These are phyloP conservation scores for Nicotiana noctiflora DNA, from an alignment of 257 asterid species.

Conservation along the genomic window DNA sequence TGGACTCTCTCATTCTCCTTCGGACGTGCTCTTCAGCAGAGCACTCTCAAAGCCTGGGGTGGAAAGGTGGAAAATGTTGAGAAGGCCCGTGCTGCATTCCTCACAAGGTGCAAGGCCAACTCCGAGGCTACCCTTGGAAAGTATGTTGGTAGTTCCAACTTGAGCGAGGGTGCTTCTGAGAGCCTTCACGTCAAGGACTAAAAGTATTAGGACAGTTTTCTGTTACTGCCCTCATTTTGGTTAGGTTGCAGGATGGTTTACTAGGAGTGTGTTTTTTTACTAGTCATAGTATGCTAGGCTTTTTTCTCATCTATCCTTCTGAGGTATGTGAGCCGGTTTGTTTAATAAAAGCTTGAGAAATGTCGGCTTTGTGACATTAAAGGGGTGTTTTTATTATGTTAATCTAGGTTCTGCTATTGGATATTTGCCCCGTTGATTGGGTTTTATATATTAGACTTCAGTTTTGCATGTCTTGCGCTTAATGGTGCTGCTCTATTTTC, in stretches of 20 bases:
- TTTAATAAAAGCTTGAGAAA: not conserved
- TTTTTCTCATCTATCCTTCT: not conserved
- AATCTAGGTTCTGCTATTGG: not conserved
- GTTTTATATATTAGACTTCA: not conserved
- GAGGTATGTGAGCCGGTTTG: not conserved
- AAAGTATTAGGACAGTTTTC: conserved; percentile 44
- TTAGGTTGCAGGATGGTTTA: conserved; percentile 5
- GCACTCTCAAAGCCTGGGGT: conserved; percentile 90
- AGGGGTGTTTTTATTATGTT: not conserved
- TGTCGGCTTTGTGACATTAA: not conserved
- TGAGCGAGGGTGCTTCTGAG: conserved; percentile 78
- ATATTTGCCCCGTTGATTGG: not conserved
- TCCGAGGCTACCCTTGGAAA: conserved; percentile 85
- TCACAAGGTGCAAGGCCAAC: conserved; percentile 76
- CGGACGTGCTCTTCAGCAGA: conserved; percentile 92
- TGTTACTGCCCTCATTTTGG: not conserved
- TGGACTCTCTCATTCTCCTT: conserved; percentile 86
- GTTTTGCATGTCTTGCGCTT: not conserved
- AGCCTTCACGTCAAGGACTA: conserved; percentile 88
- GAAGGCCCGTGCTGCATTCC: conserved; percentile 76
- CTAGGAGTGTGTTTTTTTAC: not conserved
- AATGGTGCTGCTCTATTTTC: not conserved
- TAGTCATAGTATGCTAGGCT: conserved; percentile 3
- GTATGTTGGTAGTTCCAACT: conserved; percentile 41
- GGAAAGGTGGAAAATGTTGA: conserved; percentile 64